Evolutionary conservation across 495 filamentous ascomycete species (phyloP).

Genomic region (Zalerion maritima): DNA sequence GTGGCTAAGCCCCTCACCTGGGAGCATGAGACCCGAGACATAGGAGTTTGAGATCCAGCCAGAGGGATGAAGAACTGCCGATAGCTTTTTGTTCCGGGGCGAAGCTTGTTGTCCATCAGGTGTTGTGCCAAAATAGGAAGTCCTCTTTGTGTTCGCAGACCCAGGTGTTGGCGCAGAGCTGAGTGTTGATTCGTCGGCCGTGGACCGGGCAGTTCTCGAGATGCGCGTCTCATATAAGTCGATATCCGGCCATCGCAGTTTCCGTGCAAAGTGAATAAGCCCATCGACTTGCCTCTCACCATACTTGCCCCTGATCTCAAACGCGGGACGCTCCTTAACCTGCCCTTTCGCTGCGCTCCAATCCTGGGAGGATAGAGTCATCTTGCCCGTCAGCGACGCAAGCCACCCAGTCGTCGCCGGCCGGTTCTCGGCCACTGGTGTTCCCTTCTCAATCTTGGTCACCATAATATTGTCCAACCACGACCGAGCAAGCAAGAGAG

Average conservation of each 20-base stretch:
- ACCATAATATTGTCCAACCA: conserved; percentile 62
- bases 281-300: conserved; percentile 37
- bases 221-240: conserved; percentile 23
- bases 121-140: conserved; percentile 25
- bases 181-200: conserved; percentile 25
- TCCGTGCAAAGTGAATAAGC: conserved; percentile 41
- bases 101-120: conserved; percentile 9
- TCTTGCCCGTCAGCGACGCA: conserved; percentile 36
- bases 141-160: conserved; percentile 20
- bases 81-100: conserved; percentile 21
- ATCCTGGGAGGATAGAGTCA: conserved; percentile 26
- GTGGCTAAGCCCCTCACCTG: conserved; percentile 58
- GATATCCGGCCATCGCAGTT: conserved; percentile 39
- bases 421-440: conserved; percentile 8
- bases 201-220: conserved; percentile 22
- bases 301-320: conserved; percentile 29
- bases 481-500: conserved; percentile 55
- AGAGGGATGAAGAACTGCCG: conserved; percentile 31
- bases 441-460: conserved; percentile 26
- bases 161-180: conserved; percentile 19
- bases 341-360: conserved; percentile 13
- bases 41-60: conserved; percentile 79
- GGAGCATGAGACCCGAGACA: conserved; percentile 63
- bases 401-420: conserved; percentile 32
- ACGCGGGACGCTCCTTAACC: conserved; percentile 14